Evolutionary conservation across 352 stramenopile species (phyloP).

Genomic region (Phytophthora hybrid): DNA sequence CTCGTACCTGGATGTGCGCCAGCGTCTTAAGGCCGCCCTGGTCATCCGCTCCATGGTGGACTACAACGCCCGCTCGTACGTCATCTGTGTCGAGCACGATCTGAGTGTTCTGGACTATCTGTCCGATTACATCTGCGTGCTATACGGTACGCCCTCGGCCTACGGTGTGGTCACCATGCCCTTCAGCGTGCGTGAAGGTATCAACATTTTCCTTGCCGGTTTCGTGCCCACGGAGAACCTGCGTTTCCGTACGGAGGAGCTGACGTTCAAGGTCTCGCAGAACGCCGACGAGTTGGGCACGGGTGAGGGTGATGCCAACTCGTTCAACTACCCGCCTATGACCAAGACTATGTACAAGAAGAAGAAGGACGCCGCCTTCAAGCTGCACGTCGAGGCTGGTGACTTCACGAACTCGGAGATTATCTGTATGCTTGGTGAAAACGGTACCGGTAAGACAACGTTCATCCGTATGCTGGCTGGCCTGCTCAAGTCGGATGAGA

Average conservation of each 20-base stretch:
- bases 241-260: slow-evolving; percentile 98
- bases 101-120: slow-evolving; percentile 99
- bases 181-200: slow-evolving; percentile 99
- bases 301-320: slow-evolving; percentile 90
- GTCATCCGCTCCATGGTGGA: slow-evolving; percentile 98
- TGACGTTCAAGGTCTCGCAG: slow-evolving; percentile 99
- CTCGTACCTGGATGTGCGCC: slow-evolving; percentile 99
- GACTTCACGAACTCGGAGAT: slow-evolving; percentile 99
- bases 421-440: slow-evolving; percentile 99
- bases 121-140: slow-evolving; percentile 99
- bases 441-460: slow-evolving; percentile 99
- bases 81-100: slow-evolving; percentile 99
- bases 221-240: slow-evolving; percentile 99
- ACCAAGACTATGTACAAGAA: slow-evolving; percentile 98
- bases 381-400: slow-evolving; percentile 97
- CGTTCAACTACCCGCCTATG: slow-evolving; percentile 98
- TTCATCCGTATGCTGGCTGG: slow-evolving; percentile 99
- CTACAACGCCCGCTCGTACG: slow-evolving; percentile 91
- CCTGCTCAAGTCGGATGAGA: slow-evolving; percentile 98
- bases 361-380: slow-evolving; percentile 95
- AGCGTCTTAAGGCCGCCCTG: slow-evolving; percentile 97
- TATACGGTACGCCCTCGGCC: slow-evolving; percentile 98
- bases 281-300: slow-evolving; percentile 88
- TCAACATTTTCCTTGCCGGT: slow-evolving; percentile 99
- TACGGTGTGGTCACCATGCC: slow-evolving; percentile 99